Base-by-base conservation (phyloP, 306 rosid species). In the Sindora glabra region DNA sequence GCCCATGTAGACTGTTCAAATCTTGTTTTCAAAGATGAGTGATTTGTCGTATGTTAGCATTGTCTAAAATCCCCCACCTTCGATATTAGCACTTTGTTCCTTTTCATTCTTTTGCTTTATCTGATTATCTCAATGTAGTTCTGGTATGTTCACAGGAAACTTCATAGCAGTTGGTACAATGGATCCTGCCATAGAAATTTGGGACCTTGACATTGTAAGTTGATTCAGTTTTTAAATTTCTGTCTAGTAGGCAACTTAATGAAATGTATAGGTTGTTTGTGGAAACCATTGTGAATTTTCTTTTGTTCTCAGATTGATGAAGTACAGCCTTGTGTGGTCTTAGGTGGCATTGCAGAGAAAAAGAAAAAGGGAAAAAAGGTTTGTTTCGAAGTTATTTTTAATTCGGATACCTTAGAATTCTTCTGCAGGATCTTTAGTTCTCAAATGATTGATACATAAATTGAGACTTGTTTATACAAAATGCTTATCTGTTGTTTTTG, bases 201-300 rank as follows among this genome's bases (percentile, higher is more conserved):
- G 95, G 95, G 95, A 91, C 79, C 96, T 91, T 72, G 96, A 91
- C 71, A 74, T 88, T 64, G 96, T 91, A 83, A 67, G 95, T 77
- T 36, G 50, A 12, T 64, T 40, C 2, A 63, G 25, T 16, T 51
- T 27, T 45, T 69, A 59, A 46, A 48, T 46, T 6, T 64, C 48
- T 48, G 34, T 5, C 9, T 36, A 29, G 36, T 63, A 16, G 30
- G 8, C 24, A 58, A 39, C 36, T 23, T 48, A 34, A 30, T 30
- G 37, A 4, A 48, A 39, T 41, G 30, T 54, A 40, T 17, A 37
- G 14, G 18, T 41, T 3, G 15, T 59, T 56, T 46, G 45, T 12
- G 29, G 26, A 25, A 57, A 72, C 41, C 56, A 13, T 21, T 39
- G 29, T 48, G 49, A 56, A 37, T 16, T 24, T 63, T 32, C 29